Base-by-base conservation (phyloP, 352 stramenopile genomes). In the Phytophthora syringae region DNA sequence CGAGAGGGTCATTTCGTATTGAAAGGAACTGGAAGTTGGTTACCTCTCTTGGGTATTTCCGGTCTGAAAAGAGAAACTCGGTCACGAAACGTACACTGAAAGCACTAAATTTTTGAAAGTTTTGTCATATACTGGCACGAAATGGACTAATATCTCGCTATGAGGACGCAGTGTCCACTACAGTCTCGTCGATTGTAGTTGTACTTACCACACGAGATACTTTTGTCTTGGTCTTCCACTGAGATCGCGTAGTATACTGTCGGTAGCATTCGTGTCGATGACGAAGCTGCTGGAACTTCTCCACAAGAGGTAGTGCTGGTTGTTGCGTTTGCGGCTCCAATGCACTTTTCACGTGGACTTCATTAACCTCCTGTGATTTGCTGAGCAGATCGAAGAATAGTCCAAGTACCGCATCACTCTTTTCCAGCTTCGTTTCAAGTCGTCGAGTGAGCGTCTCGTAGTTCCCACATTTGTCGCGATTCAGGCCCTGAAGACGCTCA, bases 241-340 rank as follows among this genome's bases (percentile, higher is more conserved):
- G 54, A 18, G 80, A 88, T 7, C 80, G 78, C 37, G 81, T 68
- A 10, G 44, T 69, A 36, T 60, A 75, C 21, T 78, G 63, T 2
- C 70, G 67, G 24, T 82, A 91, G 52, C 82, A 89, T 64, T 86
- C 76, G 25, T 91, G 80, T 18, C 57, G 76, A 59, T 89, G 82
- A 5, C 27, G 68, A 16, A 91, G 66, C 10, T 69, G 67, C 30
- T 70, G 55, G 18, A 86, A 89, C 6, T 11, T 15, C 11, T 64
- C 21, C 9, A 45, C 28, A 3, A 60, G 18, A 1, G 40, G 15
- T 15, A 32, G 9, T 12, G 10, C 13, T 9, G 25, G 9, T 58
- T 45, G 21, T 16, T 40, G 22, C 3, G 24, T 6, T 21, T 45
- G 11, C 2, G 4, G 24, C 20, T 62, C 20, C 22, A 34, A 21